Evolutionary conservation across 345 rosid species (phyloP), one percentile per base, ranked within the genome.

Genomic region (Hirschfeldia incana): DNA sequence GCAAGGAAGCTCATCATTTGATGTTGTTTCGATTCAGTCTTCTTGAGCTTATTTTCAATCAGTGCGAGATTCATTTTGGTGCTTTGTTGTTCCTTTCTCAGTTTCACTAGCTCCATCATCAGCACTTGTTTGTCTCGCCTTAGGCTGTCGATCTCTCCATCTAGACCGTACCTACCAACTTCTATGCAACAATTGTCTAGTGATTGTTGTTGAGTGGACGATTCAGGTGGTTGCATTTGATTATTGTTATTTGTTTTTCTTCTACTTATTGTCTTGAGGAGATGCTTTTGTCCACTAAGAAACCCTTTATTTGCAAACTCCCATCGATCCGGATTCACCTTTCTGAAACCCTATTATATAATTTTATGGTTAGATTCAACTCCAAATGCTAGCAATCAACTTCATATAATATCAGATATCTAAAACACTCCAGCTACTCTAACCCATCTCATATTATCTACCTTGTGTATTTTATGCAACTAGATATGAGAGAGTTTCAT

Each of bases 291-390:
- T 37, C 95, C 95, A 85, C 90, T 85, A 10, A 90, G 86, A 84
- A 90, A 90, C 59, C 84, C 91, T 87, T 88, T 89, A 83, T 85
- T 83, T 37, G 91, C 91, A 85, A 89, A 91, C 80, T 94, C 98
- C 98, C 98, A 94, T 76, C 86, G 85, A 77, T 94, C 98, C 64
- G 94, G 92, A 88, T 94, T 97, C 77, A 94, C 94, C 82, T 94
- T 94, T 77, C 91, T 91, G 85, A 94, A 94, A 74, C 98, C 98
- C 98, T 92, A 76, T 42, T 55, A 65, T 27, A 70, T 46, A 5
- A 68, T 66, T 71, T 70, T 70, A 71, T 70, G 80, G 29, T 76
- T 65, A 80, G 66, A 78, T 59, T 73, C 67, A 70, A 51, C 37
- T 67, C 39, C 73, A 85, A 65, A 46, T 77, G 55, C 62, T 64